Evolutionary conservation across 2,329 filamentous ascomycete species (phyloP), one percentile per base, ranked within the genome.

Genomic region (Curvularia hawaiiensis): DNA sequence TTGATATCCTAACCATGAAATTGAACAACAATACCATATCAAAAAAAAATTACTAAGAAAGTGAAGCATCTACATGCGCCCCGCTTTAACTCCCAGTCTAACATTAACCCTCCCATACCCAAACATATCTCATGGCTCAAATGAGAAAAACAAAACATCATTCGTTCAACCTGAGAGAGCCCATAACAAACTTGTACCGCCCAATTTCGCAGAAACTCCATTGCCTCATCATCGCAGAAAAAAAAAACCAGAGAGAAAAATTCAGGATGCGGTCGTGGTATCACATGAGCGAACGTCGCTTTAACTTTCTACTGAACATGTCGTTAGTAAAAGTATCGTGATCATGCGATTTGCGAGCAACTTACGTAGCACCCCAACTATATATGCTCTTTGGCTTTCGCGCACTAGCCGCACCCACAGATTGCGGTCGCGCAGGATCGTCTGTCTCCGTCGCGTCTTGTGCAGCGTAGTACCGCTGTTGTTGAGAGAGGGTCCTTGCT

Each of bases 351-450:
- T 10, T 3, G 22, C 12, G 0, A 2, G 4, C 16, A n/a, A 67
- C 68, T 66, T 59, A 69, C 68, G 64, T 64, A 57, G 61, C 59
- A 52, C 59, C 58, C 67, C 68, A 70, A 41, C 56, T 61, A 52
- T 46, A 41, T 10, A 50, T 46, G 20, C 64, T 67, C 56, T 61
- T 62, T 35, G 62, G 58, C 45, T 53, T 64, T 7, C 4, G 20
- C 4, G 44, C 54, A 16, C 58, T 59, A 24, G 48, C 49, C 1
- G 40, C 54, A 7, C 31, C 52, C 8, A 50, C 48, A 3, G 62
- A 60, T 2, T 52, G 50, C 1, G 63, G 56, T 3, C 64, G 60
- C 16, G 47, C 52, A 2, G 58, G 50, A 7, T 31, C 35, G 0
- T 39, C 18, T 4, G 30, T 39, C 11, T 49, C 26, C 9, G 57